Conservation (phyloP, 1,139 yeast species). For the Geotrichum histeridarum region DNA sequence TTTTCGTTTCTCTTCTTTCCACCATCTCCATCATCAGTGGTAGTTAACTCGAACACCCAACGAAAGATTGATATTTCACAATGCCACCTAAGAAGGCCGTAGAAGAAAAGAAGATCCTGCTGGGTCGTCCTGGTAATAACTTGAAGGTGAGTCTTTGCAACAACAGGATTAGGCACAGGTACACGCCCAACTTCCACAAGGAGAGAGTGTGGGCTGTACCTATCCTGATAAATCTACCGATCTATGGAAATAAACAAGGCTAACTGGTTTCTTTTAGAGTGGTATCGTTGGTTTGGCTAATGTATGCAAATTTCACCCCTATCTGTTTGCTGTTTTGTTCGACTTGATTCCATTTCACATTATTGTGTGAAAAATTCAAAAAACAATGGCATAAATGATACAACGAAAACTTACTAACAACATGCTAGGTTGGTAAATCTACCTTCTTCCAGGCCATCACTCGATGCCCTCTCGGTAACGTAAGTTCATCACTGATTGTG, state of each 20-base stretch:
- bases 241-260: not conserved
- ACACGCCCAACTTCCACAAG: too few relatives aligned
- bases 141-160: slow-evolving; percentile 27
- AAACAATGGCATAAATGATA: not conserved
- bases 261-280: slow-evolving; percentile 38
- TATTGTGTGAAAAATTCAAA: too few relatives aligned
- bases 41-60: too few relatives aligned
- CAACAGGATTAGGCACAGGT: not conserved
- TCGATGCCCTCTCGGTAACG: slow-evolving; percentile 84
- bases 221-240: not conserved
- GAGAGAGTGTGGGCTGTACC: too few relatives aligned
- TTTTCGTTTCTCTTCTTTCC: too few relatives aligned
- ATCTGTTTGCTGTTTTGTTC: too few relatives aligned
- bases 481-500: slow-evolving; percentile 17
- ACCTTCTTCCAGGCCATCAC: slow-evolving; percentile 70
- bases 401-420: not conserved
- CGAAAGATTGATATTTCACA: not conserved
- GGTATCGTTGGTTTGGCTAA: slow-evolving; percentile 97
- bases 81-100: slow-evolving; percentile 96
- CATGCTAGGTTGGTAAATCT: slow-evolving; percentile 77
- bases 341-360: too few relatives aligned
- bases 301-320: slow-evolving; percentile 25
- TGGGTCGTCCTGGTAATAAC: slow-evolving; percentile 94
- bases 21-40: too few relatives aligned
- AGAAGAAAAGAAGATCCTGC: slow-evolving; percentile 80